Evolutionary conservation across 2,329 filamentous ascomycete species (phyloP), one percentile per base, ranked within the genome.

Genomic region (Acrodontium crateriforme): DNA sequence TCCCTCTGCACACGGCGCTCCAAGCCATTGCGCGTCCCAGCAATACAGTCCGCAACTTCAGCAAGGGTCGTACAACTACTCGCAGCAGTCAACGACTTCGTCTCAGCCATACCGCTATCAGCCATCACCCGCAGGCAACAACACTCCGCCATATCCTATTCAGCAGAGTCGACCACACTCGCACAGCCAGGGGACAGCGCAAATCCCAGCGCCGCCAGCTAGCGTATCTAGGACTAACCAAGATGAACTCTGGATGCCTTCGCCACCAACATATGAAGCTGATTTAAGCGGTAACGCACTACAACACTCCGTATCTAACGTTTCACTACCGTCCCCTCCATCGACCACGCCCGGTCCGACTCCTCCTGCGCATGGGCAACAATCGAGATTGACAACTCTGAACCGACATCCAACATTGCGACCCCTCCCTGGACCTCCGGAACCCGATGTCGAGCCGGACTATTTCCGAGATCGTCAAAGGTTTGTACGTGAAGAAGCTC

Each of bases 341-440:
- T 42, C 62, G 41, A 52, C 54, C 2, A 65, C 68, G 4, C 62
- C 67, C 8, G 58, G 60, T 23, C 62, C 65, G 19, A 63, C 66
- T n/a, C 55, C 54, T 16, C 58, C 62, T 2, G 58, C 58, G 15
- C 54, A 65, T 35, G 39, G 32, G 9, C 18, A 12, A 18, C 24
- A 40, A 6, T 41, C 41, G 8, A 38, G 46, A 29, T 34, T 59
- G 2, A 60, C 65, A 37, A 69, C 68, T 0, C 42, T 65, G 6
- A 64, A 60, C 13, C 62, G 68, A 29, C 69, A 74, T 47, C 69
- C 66, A 6, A 63, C 68, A 25, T 51, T 65, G 6, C 58, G 71
- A 14, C 70, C 71, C 18, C 55, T 74, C n/a, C 71, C 71, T 2
- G 67, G 67, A 0, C 63, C 65, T 7, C 69, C 69, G 5, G 37